Evolutionary conservation across 1,284 basidiomycete genomes (phyloP).

Genomic region (Stygiomarasmius scandens): DNA sequence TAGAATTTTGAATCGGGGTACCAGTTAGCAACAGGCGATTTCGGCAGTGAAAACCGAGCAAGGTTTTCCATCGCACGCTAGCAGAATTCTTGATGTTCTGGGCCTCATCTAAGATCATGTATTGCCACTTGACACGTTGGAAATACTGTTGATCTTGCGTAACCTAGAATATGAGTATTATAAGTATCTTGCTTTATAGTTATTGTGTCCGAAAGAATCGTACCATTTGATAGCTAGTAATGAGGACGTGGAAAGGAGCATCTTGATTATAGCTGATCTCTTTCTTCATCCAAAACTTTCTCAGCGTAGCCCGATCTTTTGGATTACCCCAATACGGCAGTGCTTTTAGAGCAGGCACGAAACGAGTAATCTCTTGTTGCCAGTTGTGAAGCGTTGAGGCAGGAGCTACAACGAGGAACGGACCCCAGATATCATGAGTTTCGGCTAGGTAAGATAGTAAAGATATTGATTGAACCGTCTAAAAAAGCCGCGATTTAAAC

Average conservation of each 20-base stretch:
- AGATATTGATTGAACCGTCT: conserved; percentile 99
- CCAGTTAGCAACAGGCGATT: conserved; percentile 96
- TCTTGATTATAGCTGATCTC: conserved; percentile 95
- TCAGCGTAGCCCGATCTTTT: conserved; percentile 92
- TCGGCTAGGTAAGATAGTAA: conserved; percentile 96
- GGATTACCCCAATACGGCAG: conserved; percentile 99
- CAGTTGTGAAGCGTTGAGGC: conserved; percentile 98
- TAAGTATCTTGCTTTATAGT: conserved; percentile 53
- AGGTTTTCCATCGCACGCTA: conserved; percentile 97
- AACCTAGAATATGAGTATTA: conserved; percentile 57
- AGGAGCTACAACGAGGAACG: conserved; percentile 98
- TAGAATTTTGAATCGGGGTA: conserved; percentile 99
- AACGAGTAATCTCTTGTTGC: conserved; percentile 98
- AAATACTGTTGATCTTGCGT: conserved; percentile 99
- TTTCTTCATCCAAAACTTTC: conserved; percentile 99
- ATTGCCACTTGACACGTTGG: conserved; percentile 98
- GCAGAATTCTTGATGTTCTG: conserved; percentile 99
- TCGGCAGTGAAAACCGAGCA: conserved; percentile 94
- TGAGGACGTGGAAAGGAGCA: conserved; percentile 95
- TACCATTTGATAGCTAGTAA: conserved; percentile 97
- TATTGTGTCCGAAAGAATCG: conserved; percentile 27
- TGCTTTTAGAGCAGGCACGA: conserved; percentile 93
- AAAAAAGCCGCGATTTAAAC: no score
- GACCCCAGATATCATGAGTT: conserved; percentile 98
- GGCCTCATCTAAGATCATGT: conserved; percentile 99